Evolutionary conservation across 768 basidiomycete genomes (phyloP).

Genomic region (Boletus reticuloceps): DNA sequence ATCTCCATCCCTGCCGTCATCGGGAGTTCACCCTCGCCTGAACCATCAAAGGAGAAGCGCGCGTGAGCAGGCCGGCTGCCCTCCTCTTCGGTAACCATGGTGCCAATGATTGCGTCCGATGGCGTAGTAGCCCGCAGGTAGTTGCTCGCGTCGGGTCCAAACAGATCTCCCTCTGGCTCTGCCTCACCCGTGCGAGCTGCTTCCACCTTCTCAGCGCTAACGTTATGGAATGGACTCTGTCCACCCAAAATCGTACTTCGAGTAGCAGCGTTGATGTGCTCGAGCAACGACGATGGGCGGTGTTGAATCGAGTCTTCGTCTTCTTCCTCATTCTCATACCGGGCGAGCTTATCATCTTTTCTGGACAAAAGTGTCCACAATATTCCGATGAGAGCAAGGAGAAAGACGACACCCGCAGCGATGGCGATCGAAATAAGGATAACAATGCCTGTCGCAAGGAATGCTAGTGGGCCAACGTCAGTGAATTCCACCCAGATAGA

Average conservation of each 20-base stretch:
- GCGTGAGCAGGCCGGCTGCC: conserved; percentile 74
- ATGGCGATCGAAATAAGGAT: conserved; percentile 98
- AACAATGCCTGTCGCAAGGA: conserved; percentile 89
- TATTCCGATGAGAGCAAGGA: conserved; percentile 80
- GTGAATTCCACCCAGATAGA: neutral
- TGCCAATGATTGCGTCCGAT: conserved; percentile 64
- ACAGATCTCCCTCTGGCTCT: conserved; percentile 47
- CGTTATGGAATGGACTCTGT: conserved; percentile 34
- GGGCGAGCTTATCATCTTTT: conserved; percentile 67
- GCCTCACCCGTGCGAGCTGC: conserved; percentile 33
- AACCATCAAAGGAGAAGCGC: conserved; percentile 78
- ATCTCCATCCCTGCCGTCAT: conserved; percentile 68
- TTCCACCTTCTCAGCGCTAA: conserved; percentile 56
- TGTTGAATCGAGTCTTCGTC: conserved; percentile 77
- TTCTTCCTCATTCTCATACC: conserved; percentile 66
- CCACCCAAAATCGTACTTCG: conserved; percentile 75
- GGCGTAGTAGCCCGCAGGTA: conserved; percentile 82
- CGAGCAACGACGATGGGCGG: conserved; percentile 83
- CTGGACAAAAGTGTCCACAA: conserved; percentile 87
- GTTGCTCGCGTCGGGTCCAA: conserved; percentile 72
- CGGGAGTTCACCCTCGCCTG: conserved; percentile 74
- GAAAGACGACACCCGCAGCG: conserved; percentile 88
- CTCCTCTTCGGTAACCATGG: conserved; percentile 58
- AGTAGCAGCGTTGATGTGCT: conserved; percentile 89
- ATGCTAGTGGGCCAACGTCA: conserved; percentile 45